Evolutionary conservation across 1,139 yeast genomes (phyloP).

Genomic region (Lodderomyces pseudojiufengensis): DNA sequence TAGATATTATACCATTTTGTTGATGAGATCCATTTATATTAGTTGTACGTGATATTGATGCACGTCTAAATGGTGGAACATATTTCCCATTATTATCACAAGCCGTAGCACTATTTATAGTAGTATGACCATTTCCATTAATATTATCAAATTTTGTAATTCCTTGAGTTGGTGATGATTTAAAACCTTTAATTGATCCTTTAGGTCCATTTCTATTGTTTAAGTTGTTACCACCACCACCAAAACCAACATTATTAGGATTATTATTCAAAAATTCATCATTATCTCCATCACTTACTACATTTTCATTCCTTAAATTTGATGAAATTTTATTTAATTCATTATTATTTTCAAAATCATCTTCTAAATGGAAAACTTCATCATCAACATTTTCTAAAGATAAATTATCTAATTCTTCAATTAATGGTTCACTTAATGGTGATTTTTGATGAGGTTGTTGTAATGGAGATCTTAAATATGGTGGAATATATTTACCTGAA

Average conservation of each 20-base stretch:
- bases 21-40: slow-evolving; percentile 7
- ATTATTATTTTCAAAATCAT: slow-evolving; percentile 28
- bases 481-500: slow-evolving; percentile 43
- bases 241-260: too few relatives aligned
- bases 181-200: too few relatives aligned
- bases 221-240: slow-evolving; percentile 1
- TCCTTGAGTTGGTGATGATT: neutral
- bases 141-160: neutral
- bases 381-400: slow-evolving; percentile 30
- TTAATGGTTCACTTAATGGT: slow-evolving; percentile 33
- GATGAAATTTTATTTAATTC: neutral
- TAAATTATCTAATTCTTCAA: slow-evolving; percentile 39
- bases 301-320: too few relatives aligned
- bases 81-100: slow-evolving; percentile 51
- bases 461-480: slow-evolving; percentile 41
- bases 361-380: slow-evolving; percentile 47
- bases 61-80: slow-evolving; percentile 68
- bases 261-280: too few relatives aligned
- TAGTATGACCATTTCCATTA: slow-evolving; percentile 1
- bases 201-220: slow-evolving; percentile 3
- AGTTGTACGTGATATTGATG: slow-evolving; percentile 19
- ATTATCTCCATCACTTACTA: too few relatives aligned
- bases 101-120: slow-evolving; percentile 16
- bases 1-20: neutral
- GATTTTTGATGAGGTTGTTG: slow-evolving; percentile 22